A percentile compares a stretch with the other conserved stretches of the same genome.
Evolutionary conservation across 1,284 basidiomycete genomes (phyloP).

Genomic region (Megacollybia platyphylla): DNA sequence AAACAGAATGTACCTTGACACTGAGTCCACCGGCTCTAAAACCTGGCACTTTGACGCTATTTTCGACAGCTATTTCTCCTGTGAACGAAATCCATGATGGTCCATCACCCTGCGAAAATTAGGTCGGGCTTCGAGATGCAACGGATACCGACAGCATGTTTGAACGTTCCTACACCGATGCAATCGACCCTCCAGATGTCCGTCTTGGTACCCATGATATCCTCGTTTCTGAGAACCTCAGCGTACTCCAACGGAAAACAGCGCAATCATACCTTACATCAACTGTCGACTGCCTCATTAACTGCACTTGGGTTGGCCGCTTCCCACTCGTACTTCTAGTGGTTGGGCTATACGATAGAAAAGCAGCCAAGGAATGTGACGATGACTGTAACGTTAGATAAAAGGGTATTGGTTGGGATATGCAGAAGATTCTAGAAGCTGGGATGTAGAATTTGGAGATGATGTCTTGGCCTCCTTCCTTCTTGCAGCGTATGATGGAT

Average conservation of each 20-base stretch:
- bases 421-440: constrained; percentile 41
- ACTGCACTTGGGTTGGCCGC: constrained; percentile 39
- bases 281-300: constrained; percentile 54
- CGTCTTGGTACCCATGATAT: constrained; percentile 35
- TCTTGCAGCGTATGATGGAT: constrained; percentile 26
- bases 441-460: constrained; percentile 36
- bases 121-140: not conserved
- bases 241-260: not conserved
- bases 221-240: constrained; percentile 17
- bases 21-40: constrained; percentile 54
- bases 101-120: constrained; percentile 36
- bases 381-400: constrained; percentile 46
- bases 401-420: constrained; percentile 50
- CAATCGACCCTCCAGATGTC: constrained; percentile 58
- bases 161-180: constrained; percentile 52
- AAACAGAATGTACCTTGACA: constrained; percentile 37
- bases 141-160: constrained; percentile 26
- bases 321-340: constrained; percentile 19
- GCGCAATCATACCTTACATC: constrained; percentile 44
- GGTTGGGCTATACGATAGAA: constrained; percentile 43
- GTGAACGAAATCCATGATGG: constrained; percentile 44
- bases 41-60: constrained; percentile 35
- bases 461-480: constrained; percentile 29
- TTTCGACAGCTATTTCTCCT: constrained; percentile 43
- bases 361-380: constrained; percentile 40